Evolutionary conservation across 306 rosid species (phyloP), one percentile per base, ranked within the genome.

Genomic region (Arachis stenosperma): DNA sequence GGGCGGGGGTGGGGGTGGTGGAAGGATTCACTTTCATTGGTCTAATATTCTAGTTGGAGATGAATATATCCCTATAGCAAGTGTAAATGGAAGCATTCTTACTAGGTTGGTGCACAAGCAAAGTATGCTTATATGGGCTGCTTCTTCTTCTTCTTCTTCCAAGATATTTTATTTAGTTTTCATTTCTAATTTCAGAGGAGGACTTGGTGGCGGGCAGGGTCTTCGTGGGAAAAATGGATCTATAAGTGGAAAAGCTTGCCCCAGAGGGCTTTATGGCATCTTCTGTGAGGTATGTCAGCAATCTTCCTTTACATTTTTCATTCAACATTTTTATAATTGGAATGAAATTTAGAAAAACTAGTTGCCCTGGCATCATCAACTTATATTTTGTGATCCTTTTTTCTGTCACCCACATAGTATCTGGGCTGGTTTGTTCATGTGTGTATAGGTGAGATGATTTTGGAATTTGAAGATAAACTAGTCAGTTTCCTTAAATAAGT

Each of bases 21-120:
- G 98, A 73, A 86, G 98, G 81, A 64, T 94, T 89, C 98, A 94
- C 86, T 94, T 94, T 79, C 97, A 94, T 71, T 94, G 98, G 98
- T 82, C 95, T 51, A 84, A 86, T 65, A 74, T 94, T 71, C 89
- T 87, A 36, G 84, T 83, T 69, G 98, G 96, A 64, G 98, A 94
- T 87, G 98, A 88, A 78, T 94, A 94, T 79, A 42, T 85, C 73
- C 91, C 96, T 44, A 78, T 91, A 67, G 97, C 98, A 9, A 88
- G 80, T 62, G 89, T 81, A 39, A 56, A 80, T n/a, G 98, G 97
- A 79, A 88, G 80, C 84, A 91, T 94, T 77, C 67, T 74, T 71
- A 80, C 90, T 47, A 87, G 91, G 98, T 94, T 78, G 41, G 89
- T 86, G 62, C 79, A 58, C 47, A 5, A 5, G 54, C 71, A 11